A percentile compares a stretch with the other conserved stretches of the same genome.
These are phyloP conservation scores for Buddleja alternifolia DNA, from an alignment of 257 asterid genomes.

Conservation along the genomic window DNA sequence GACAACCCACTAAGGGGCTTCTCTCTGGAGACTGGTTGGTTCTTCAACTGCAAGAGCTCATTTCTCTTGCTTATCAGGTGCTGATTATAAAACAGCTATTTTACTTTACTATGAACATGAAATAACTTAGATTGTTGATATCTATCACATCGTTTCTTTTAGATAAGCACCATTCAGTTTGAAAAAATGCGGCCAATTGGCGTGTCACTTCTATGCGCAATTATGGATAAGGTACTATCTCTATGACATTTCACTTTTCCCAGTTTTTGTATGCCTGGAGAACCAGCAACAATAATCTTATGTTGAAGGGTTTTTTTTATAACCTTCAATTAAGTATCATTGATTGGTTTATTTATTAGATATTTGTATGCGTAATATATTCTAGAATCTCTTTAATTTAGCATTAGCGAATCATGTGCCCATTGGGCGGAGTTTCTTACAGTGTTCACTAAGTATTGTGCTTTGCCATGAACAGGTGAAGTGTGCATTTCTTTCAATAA, in stretches of 20 bases:
- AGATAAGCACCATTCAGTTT: conserved; percentile 99
- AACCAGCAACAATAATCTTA: conserved; percentile 13
- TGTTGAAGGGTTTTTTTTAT: conserved; percentile 9
- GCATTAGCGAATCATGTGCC: not conserved
- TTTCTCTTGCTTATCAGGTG: conserved; percentile 99
- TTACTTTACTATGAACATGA: conserved; percentile 18
- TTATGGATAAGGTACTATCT: conserved; percentile 85
- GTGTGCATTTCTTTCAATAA: conserved; percentile 4
- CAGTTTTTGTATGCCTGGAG: conserved; percentile 6
- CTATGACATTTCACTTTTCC: conserved; percentile 18
- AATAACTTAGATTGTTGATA: conserved; percentile 16
- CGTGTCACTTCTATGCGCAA: conserved; percentile 77
- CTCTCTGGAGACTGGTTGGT: conserved; percentile 83
- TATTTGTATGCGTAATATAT: not conserved
- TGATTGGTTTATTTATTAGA: not conserved
- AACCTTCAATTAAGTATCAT: not conserved
- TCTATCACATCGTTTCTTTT: conserved; percentile 38
- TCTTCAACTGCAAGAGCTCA: conserved; percentile 89
- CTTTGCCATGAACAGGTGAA: not conserved
- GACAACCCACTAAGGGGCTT: conserved; percentile 44
- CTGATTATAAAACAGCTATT: conserved; percentile 28
- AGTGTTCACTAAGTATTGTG: not conserved
- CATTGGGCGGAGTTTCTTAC: not conserved
- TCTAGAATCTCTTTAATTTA: not conserved
- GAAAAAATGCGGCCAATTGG: conserved; percentile 94